Evolutionary conservation across 2,329 filamentous ascomycete species (phyloP).

Genomic region (Penicillium hordei): DNA sequence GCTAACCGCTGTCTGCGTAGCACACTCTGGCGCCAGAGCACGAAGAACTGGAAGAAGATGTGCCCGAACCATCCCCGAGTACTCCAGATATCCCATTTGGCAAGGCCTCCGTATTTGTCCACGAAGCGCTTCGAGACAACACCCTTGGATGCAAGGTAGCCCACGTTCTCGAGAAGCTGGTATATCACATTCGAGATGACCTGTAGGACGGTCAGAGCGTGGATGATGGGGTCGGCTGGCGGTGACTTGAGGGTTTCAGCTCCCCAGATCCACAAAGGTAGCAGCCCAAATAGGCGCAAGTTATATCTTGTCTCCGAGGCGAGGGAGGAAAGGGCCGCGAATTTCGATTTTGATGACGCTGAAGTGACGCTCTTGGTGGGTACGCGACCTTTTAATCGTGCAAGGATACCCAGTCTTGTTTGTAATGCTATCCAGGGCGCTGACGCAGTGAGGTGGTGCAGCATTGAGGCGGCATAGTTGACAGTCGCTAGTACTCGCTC

Average conservation of each 20-base stretch:
- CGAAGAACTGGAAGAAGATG: slow-evolving; percentile 71
- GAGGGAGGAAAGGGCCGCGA: slow-evolving; percentile 47
- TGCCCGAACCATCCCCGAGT: slow-evolving; percentile 77
- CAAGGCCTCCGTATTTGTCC: slow-evolving; percentile 53
- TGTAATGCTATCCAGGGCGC: slow-evolving; percentile 41
- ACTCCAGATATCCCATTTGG: slow-evolving; percentile 67
- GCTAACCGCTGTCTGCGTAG: slow-evolving; percentile 35
- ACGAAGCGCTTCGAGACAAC: slow-evolving; percentile 55
- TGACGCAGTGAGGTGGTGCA: slow-evolving; percentile 61
- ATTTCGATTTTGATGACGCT: slow-evolving; percentile 46
- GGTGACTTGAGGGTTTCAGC: slow-evolving; percentile 60
- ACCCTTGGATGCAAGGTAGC: slow-evolving; percentile 72
- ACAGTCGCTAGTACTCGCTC: slow-evolving; percentile 68
- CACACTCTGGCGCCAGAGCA: slow-evolving; percentile 54
- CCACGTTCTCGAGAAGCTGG: slow-evolving; percentile 80
- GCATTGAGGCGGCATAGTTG: slow-evolving; percentile 65
- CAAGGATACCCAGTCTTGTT: slow-evolving; percentile 47
- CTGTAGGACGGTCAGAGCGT: slow-evolving; percentile 64
- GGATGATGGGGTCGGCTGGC: slow-evolving; percentile 47
- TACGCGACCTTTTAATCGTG: slow-evolving; percentile 30
- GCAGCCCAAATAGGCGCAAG: slow-evolving; percentile 60
- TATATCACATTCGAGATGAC: slow-evolving; percentile 67
- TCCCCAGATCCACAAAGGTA: slow-evolving; percentile 75
- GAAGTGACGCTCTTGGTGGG: slow-evolving; percentile 10
- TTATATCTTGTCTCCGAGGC: slow-evolving; percentile 55